Evolutionary conservation across 805 yeast genomes (phyloP).

Genomic region (Candida taoyuanica): DNA sequence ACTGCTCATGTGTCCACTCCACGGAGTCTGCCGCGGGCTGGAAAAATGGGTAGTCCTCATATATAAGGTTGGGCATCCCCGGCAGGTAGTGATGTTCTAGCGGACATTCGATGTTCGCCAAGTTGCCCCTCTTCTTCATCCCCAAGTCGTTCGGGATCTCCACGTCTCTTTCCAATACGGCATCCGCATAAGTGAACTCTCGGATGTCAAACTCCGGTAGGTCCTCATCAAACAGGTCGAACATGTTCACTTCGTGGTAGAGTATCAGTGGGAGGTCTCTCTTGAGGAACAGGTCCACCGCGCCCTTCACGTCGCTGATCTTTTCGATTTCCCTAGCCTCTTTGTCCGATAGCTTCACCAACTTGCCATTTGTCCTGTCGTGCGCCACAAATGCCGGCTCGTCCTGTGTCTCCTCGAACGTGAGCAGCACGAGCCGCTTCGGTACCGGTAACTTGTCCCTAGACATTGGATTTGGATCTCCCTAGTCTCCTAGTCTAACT

Average conservation of each 20-base stretch:
- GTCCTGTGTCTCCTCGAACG: slow-evolving; percentile 9
- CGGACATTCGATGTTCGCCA: slow-evolving; percentile 9
- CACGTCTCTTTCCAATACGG: slow-evolving; percentile 21
- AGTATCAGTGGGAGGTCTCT: slow-evolving; percentile 23
- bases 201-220: slow-evolving; percentile 7
- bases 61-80: slow-evolving; percentile 20
- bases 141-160: slow-evolving; percentile 22
- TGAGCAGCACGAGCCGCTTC: slow-evolving; percentile 12
- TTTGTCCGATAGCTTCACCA: slow-evolving; percentile 9
- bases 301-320: slow-evolving; percentile 6
- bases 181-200: slow-evolving; percentile 14
- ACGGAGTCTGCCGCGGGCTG: slow-evolving; percentile 16
- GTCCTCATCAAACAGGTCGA: slow-evolving; percentile 17
- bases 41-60: slow-evolving; percentile 25
- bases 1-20: slow-evolving; percentile 19
- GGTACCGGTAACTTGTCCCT: neutral
- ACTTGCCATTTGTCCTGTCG: slow-evolving; percentile 6
- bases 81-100: slow-evolving; percentile 22
- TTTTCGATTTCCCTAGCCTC: neutral
- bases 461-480: neutral
- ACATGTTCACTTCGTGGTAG: slow-evolving; percentile 20
- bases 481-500: too few relatives aligned
- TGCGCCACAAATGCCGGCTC: slow-evolving; percentile 9
- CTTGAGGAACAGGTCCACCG: slow-evolving; percentile 11
- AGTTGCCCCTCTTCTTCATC: slow-evolving; percentile 5